Evolutionary conservation across 257 asterid genomes (phyloP), one percentile per base, ranked within the genome.

Genomic region (Solanum appendiculatum): DNA sequence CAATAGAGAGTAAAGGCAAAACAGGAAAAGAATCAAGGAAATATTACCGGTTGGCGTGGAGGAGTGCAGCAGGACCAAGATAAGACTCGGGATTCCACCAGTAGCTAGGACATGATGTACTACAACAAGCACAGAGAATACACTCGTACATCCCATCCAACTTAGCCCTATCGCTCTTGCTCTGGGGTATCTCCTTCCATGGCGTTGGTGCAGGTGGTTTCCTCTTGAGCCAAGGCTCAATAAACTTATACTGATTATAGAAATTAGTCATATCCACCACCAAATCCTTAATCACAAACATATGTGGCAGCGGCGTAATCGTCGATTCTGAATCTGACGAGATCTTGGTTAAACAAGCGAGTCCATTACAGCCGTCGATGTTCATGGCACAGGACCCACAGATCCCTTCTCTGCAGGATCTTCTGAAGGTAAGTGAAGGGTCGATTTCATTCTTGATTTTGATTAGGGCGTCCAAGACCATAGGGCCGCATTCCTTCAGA

Each of bases 31-130:
- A 20, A 46, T 33, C 3, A 68, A 13, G 9, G 40, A 40, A 74
- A 75, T 1, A 64, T 15, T 86, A 96, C 99, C 99, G 87, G 66
- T 97, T 97, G 72, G 99, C 98, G 25, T 97, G 99, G 85, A 97
- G 94, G 83, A 97, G 98, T 48, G 98, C 97, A 23, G 98, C 98
- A 0, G 98, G 98, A 25, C 99, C 99, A 89, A 94, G 92, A 92
- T 97, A 95, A 36, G 97, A 89, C 91, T 97, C 99, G 18, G 99
- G 98, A 86, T 95, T 95, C 99, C 99, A 97, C 98, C 99, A 95
- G 88, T 97, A 97, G 88, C 99, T 97, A 12, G 98, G 98, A 89
- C 98, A 97, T 29, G 98, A 93, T 42, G 98, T 94, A 88, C 98
- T 95, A 48, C 99, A 95, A 91, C 99, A 97, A 72, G 98, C 98